A percentile compares a stretch with the other conserved stretches of the same genome.
Conservation (phyloP, 805 yeast genomes). For the Candida manassasensis region DNA sequence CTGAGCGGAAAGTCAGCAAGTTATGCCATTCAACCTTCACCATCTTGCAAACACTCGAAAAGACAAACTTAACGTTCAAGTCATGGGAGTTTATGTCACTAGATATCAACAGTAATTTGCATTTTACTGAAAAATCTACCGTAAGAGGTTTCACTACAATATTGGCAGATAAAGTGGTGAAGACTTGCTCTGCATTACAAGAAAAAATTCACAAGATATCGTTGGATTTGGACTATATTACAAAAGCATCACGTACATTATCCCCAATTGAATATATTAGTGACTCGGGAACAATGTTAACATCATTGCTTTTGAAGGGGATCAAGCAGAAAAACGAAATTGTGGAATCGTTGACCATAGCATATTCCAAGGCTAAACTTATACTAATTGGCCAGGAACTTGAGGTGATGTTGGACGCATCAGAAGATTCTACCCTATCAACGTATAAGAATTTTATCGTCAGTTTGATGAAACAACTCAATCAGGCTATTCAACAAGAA, state of each 20-base stretch:
- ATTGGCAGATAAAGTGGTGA: conserved; percentile 50
- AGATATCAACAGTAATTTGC: conserved; percentile 42
- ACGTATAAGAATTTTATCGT: conserved; percentile 58
- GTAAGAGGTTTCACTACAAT: conserved; percentile 43
- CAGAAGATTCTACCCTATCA: conserved; percentile 25
- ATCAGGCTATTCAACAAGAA: conserved; percentile 46
- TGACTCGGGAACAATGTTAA: conserved; percentile 49
- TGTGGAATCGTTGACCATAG: conserved; percentile 49
- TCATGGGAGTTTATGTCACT: conserved; percentile 55
- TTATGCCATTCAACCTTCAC: conserved; percentile 46
- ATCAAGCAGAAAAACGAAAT: conserved; percentile 48
- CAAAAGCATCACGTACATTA: conserved; percentile 36
- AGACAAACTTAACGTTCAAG: conserved; percentile 40
- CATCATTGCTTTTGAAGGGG: conserved; percentile 40
- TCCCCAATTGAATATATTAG: conserved; percentile 45
- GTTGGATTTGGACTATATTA: conserved; percentile 43
- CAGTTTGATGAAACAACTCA: conserved; percentile 53
- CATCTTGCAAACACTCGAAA: conserved; percentile 47
- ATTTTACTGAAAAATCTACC: conserved; percentile 22
- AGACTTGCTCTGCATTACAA: conserved; percentile 46
- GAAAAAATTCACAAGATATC: conserved; percentile 37
- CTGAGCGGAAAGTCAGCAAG: conserved; percentile 41
- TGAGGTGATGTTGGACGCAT: conserved; percentile 40
- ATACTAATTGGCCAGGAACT: conserved; percentile 62
- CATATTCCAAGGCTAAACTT: conserved; percentile 62